Evolutionary conservation across 2,329 filamentous ascomycete genomes (phyloP).

Genomic region (Botryotinia narcissicola): DNA sequence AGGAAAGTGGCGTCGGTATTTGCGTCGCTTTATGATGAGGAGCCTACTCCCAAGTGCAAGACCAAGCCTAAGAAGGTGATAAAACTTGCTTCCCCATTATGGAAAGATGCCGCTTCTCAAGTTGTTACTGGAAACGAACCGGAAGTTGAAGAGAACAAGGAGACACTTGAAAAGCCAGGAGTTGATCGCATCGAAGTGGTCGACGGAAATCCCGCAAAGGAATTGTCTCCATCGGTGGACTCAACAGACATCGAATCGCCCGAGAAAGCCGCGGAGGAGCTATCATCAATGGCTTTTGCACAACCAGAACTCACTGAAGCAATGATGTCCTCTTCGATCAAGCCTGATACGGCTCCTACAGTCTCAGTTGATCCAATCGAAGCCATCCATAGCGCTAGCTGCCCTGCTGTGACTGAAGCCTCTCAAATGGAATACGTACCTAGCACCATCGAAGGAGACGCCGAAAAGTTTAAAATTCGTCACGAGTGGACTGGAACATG

Average conservation of each 20-base stretch:
- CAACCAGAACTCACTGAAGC: neutral
- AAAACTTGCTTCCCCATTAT: neutral
- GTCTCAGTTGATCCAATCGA: neutral
- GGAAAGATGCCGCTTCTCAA: neutral
- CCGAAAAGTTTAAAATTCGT: slow-evolving; percentile 7
- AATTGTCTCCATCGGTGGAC: neutral
- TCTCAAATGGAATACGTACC: neutral
- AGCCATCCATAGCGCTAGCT: neutral
- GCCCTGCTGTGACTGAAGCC: neutral
- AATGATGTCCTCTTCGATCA: neutral
- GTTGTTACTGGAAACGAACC: neutral
- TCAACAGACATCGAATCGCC: too few relatives aligned
- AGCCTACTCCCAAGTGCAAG: neutral
- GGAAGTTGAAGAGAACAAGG: neutral
- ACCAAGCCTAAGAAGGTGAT: neutral
- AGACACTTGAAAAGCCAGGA: neutral
- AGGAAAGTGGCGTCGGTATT: neutral
- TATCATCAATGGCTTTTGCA: neutral
- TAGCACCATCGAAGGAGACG: neutral
- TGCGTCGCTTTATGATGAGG: neutral
- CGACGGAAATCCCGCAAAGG: neutral
- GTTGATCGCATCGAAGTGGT: too few relatives aligned
- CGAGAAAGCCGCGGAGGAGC: neutral
- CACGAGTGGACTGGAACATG: slow-evolving; percentile 32
- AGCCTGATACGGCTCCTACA: neutral